Evolutionary conservation across 768 basidiomycete species (phyloP).

Genomic region (Suillus weaverae): DNA sequence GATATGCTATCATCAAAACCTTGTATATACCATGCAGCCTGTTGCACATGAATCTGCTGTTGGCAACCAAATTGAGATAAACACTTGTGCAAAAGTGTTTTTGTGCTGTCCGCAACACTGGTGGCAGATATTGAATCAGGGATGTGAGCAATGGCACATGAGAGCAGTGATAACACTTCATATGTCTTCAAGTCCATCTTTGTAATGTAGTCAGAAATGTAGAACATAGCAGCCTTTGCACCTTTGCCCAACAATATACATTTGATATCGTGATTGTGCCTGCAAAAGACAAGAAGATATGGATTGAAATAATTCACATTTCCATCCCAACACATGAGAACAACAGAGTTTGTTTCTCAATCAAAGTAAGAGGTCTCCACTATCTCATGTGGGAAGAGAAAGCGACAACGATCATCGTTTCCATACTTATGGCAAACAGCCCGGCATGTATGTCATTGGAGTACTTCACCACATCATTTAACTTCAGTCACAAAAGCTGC

Average conservation of each 20-base stretch:
- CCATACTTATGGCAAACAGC: conserved; percentile 34
- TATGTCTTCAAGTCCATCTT: conserved; percentile 31
- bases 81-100: conserved; percentile 30
- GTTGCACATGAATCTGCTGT: no score
- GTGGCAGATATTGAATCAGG: neutral
- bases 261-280: conserved; percentile 38
- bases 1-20: conserved; percentile 24
- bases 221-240: conserved; percentile 38
- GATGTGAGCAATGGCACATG: conserved; percentile 18
- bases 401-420: conserved; percentile 26
- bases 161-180: conserved; percentile 27
- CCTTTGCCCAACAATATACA: conserved; percentile 35
- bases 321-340: conserved; percentile 28
- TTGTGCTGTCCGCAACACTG: conserved; percentile 12
- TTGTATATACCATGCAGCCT: no score
- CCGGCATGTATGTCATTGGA: conserved; percentile 22
- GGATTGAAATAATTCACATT: conserved; percentile 35
- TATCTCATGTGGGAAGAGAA: conserved; percentile 36
- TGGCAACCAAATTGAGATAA: no score
- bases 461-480: conserved; percentile 21
- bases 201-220: conserved; percentile 38
- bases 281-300: conserved; percentile 32
- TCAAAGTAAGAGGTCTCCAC: conserved; percentile 30
- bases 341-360: conserved; percentile 30
- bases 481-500: conserved; percentile 17